These are phyloP conservation scores for Blastocystis sp. DNA, from an alignment of 352 stramenopile genomes.

Conservation along the genomic window DNA sequence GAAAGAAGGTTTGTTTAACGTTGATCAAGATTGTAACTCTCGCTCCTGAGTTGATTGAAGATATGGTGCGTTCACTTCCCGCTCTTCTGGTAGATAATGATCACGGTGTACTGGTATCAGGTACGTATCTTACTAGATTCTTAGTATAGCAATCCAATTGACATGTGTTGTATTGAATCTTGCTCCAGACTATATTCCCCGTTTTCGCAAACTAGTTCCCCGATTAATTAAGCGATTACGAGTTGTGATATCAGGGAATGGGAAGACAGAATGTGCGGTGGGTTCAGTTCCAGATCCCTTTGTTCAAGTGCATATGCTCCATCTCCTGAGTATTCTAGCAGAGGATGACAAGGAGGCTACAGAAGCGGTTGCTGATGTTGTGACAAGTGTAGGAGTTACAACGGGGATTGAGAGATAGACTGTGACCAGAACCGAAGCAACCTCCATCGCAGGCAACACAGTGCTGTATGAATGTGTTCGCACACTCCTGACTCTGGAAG, in stretches of 20 bases:
- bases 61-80: constrained; percentile 91
- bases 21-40: constrained; percentile 85
- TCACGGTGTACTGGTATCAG: constrained; percentile 93
- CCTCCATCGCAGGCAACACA: constrained; percentile 95
- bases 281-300: constrained; percentile 97
- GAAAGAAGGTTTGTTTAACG: constrained; percentile 93
- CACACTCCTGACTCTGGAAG: constrained; percentile 72
- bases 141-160: constrained; percentile 75
- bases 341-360: constrained; percentile 86
- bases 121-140: constrained; percentile 91
- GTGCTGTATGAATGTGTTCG: constrained; percentile 98
- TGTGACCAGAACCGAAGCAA: constrained; percentile 96
- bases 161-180: not conserved
- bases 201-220: constrained; percentile 76
- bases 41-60: constrained; percentile 94
- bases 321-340: constrained; percentile 85
- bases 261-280: constrained; percentile 95
- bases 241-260: constrained; percentile 94
- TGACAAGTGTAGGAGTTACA: constrained; percentile 70
- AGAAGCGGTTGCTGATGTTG: constrained; percentile 92
- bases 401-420: constrained; percentile 81
- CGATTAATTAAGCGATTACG: constrained; percentile 82
- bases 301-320: constrained; percentile 85
- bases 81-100: constrained; percentile 89
- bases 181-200: not conserved